phyloP scores from a whole-genome alignment of 805 yeast genomes.

The Yarrowia sp. region DNA sequence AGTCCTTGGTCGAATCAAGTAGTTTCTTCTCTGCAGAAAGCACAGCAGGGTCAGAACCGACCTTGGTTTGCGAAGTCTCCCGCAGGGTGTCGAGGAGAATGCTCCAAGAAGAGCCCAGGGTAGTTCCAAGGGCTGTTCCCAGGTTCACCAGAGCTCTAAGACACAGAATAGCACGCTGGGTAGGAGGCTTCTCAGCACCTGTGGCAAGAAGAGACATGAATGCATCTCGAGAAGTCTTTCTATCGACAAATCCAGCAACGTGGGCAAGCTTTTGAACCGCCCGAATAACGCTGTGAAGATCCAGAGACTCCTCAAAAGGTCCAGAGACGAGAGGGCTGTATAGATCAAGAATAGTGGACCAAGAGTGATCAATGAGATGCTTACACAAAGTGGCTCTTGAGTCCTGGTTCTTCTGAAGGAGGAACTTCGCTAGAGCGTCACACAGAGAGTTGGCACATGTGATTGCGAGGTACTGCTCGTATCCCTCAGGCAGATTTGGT shows the following conservation, averaged over 20 bases:
- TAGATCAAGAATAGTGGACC: constrained; percentile 54
- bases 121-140: constrained; percentile 82
- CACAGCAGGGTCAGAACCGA: constrained; percentile 27
- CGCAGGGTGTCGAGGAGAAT: constrained; percentile 62
- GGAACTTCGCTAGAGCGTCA: constrained; percentile 68
- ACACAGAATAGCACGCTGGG: constrained; percentile 57
- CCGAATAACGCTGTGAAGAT: constrained; percentile 68
- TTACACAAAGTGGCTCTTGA: constrained; percentile 9
- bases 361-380: constrained; percentile 43
- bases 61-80: constrained; percentile 22
- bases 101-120: constrained; percentile 71
- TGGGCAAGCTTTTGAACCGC: constrained; percentile 83
- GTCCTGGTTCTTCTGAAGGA: constrained; percentile 35
- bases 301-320: constrained; percentile 68
- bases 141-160: constrained; percentile 79
- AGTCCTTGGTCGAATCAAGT: constrained; percentile 65
- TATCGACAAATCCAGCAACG: constrained; percentile 76
- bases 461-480: constrained; percentile 64
- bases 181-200: constrained; percentile 41
- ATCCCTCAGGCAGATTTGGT: constrained; percentile 69
- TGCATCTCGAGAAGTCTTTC: constrained; percentile 64
- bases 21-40: constrained; percentile 54
- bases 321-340: constrained; percentile 65
- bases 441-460: constrained; percentile 61
- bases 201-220: constrained; percentile 52